Evolutionary conservation across 1,284 basidiomycete species (phyloP).

Genomic region (Ganoderma resinaceum): DNA sequence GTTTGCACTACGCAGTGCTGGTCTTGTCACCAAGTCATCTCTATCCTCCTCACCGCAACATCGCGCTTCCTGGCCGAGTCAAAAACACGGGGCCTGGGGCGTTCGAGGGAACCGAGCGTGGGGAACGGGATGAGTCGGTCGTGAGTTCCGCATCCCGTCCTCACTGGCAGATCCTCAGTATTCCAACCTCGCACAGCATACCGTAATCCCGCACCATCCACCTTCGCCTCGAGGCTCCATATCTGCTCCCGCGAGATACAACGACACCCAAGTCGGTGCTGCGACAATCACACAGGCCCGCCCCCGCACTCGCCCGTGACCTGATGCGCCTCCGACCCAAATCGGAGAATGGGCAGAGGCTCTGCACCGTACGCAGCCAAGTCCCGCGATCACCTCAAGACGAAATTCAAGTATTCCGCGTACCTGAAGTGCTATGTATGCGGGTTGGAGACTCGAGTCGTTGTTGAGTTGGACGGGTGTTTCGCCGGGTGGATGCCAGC

Average conservation of each 20-base stretch:
- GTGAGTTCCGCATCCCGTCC: neutral
- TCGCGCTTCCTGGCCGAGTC: neutral
- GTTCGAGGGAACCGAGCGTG: neutral
- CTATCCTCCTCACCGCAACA: neutral
- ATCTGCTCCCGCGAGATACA: neutral
- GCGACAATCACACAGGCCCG: neutral
- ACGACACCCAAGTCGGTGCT: conserved; percentile 1
- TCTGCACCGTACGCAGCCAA: conserved; percentile 3
- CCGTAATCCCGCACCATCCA: neutral
- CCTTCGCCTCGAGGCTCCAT: conserved; percentile 5
- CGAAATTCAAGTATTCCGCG: neutral
- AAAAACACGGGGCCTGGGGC: neutral
- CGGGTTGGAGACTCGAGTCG: neutral
- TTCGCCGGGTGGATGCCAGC: neutral
- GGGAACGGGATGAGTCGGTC: neutral
- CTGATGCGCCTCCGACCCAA: conserved; percentile 7
- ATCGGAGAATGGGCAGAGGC: conserved; percentile 7
- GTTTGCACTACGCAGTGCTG: neutral
- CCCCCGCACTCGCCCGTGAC: neutral
- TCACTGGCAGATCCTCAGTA: neutral
- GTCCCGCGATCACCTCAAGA: neutral
- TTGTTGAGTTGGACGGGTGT: neutral
- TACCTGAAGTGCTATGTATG: conserved; percentile 7
- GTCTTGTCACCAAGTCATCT: neutral
- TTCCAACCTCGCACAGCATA: neutral